Conservation (phyloP, 2,329 filamentous ascomycete genomes). For the Colletotrichum sp. region DNA sequence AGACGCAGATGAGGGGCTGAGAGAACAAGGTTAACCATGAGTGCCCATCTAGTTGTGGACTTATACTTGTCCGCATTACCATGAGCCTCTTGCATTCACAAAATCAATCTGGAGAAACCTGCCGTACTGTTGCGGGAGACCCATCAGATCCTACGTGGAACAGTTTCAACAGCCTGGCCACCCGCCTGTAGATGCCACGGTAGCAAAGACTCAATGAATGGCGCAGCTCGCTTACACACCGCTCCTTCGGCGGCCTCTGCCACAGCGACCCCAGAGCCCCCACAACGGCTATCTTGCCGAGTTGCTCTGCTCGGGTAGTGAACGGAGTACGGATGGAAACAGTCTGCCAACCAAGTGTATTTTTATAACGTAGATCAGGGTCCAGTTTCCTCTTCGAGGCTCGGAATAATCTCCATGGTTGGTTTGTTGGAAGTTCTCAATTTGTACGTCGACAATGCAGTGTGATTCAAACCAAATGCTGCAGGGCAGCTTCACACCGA, state of each 20-base stretch:
- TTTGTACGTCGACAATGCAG: neutral
- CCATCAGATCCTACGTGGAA: neutral
- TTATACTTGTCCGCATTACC: neutral
- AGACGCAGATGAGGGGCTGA: neutral
- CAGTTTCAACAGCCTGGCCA: neutral
- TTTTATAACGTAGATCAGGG: neutral
- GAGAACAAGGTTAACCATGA: neutral
- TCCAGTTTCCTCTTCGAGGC: neutral
- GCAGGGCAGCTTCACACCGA: neutral
- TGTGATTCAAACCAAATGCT: neutral
- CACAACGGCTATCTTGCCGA: neutral
- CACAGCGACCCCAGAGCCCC: neutral
- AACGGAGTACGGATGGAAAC: neutral
- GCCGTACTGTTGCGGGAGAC: neutral
- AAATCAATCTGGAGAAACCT: neutral
- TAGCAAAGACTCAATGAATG: neutral
- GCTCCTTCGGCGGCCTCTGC: neutral
- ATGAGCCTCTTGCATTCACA: neutral
- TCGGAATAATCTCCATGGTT: neutral
- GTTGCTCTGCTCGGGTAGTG: neutral
- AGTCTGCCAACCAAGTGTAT: neutral
- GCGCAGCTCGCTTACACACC: neutral
- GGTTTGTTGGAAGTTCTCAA: neutral
- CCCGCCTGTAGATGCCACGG: neutral
- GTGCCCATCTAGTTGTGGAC: neutral